phyloP scores from a whole-genome alignment of 2,329 filamentous ascomycete genomes.

The Microcyclospora tardicrescens region DNA sequence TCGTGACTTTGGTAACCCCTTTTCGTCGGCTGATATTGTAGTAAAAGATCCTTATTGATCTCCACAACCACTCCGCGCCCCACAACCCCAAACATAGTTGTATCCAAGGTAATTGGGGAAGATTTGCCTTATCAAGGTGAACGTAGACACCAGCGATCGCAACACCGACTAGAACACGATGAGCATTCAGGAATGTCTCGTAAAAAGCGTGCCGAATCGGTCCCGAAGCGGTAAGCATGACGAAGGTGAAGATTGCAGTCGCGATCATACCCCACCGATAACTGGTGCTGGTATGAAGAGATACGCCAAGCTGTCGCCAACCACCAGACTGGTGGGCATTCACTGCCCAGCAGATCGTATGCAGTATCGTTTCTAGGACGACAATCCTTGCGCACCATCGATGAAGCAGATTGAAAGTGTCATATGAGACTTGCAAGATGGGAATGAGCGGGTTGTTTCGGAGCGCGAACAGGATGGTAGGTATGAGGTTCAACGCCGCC shows the following conservation, averaged over 20 bases:
- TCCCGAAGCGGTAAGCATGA: slow-evolving; percentile 60
- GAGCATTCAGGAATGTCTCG: slow-evolving; percentile 82
- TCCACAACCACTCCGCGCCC: slow-evolving; percentile 49
- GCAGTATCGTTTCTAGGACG: slow-evolving; percentile 54
- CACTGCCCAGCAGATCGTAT: slow-evolving; percentile 60
- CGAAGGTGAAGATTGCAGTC: slow-evolving; percentile 45
- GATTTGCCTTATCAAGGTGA: slow-evolving; percentile 56
- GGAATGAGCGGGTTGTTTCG: slow-evolving; percentile 87
- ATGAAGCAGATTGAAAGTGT: slow-evolving; percentile 87
- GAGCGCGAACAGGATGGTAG: slow-evolving; percentile 74
- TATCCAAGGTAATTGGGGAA: slow-evolving; percentile 62
- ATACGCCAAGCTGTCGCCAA: slow-evolving; percentile 43
- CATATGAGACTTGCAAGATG: slow-evolving; percentile 77
- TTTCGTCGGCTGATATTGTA: slow-evolving; percentile 40
- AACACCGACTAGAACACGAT: slow-evolving; percentile 62
- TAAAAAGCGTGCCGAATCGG: slow-evolving; percentile 89
- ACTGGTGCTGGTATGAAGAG: slow-evolving; percentile 47
- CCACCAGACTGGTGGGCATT: slow-evolving; percentile 50
- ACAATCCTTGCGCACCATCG: slow-evolving; percentile 70
- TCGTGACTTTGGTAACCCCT: slow-evolving; percentile 38
- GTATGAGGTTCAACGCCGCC: slow-evolving; percentile 80
- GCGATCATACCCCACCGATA: slow-evolving; percentile 52
- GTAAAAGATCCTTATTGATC: slow-evolving; percentile 37
- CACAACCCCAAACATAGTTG: slow-evolving; percentile 64
- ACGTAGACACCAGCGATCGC: slow-evolving; percentile 61